A percentile compares a stretch with the other conserved stretches of the same genome.
phyloP scores from a whole-genome alignment of 768 basidiomycete genomes.

The Candolleomyces eurysporus region DNA sequence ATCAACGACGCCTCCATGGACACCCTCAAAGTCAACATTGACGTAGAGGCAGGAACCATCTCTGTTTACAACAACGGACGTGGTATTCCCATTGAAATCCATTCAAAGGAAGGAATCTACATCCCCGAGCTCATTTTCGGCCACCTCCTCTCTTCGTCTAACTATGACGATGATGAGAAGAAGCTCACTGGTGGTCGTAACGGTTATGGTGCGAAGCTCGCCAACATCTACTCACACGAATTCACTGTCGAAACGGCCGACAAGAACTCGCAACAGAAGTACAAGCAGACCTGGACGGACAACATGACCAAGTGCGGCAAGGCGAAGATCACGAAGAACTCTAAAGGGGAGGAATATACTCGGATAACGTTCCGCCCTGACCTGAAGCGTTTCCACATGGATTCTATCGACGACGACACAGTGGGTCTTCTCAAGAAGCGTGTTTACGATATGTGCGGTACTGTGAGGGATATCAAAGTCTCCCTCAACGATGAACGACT shows the following conservation, averaged over 20 bases:
- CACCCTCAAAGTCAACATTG: slow-evolving; percentile 82
- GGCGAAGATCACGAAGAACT: slow-evolving; percentile 92
- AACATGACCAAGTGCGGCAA: slow-evolving; percentile 90
- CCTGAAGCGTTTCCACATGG: slow-evolving; percentile 89
- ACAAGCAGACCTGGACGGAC: slow-evolving; percentile 90
- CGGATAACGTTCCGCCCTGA: slow-evolving; percentile 92
- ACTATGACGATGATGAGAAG: slow-evolving; percentile 99
- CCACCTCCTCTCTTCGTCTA: slow-evolving; percentile 88
- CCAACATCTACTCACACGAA: slow-evolving; percentile 96
- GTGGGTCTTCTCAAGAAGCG: slow-evolving; percentile 86
- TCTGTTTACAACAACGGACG: slow-evolving; percentile 94
- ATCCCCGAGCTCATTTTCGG: slow-evolving; percentile 99
- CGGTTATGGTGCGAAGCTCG: slow-evolving; percentile 96
- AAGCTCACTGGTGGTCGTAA: slow-evolving; percentile 98
- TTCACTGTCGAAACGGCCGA: slow-evolving; percentile 97
- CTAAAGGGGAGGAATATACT: slow-evolving; percentile 87
- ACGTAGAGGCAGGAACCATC: slow-evolving; percentile 80
- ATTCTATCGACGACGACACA: slow-evolving; percentile 86
- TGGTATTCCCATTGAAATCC: slow-evolving; percentile 97
- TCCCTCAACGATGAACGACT: slow-evolving; percentile 88
- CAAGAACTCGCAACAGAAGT: slow-evolving; percentile 82
- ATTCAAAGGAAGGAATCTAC: slow-evolving; percentile 88
- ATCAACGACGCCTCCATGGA: slow-evolving; percentile 93
- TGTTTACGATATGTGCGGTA: slow-evolving; percentile 97
- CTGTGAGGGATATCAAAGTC: slow-evolving; percentile 89